These are phyloP conservation scores for Pseudogymnoascus sp. DNA, from an alignment of 2,329 filamentous ascomycete genomes.

Conservation along the genomic window DNA sequence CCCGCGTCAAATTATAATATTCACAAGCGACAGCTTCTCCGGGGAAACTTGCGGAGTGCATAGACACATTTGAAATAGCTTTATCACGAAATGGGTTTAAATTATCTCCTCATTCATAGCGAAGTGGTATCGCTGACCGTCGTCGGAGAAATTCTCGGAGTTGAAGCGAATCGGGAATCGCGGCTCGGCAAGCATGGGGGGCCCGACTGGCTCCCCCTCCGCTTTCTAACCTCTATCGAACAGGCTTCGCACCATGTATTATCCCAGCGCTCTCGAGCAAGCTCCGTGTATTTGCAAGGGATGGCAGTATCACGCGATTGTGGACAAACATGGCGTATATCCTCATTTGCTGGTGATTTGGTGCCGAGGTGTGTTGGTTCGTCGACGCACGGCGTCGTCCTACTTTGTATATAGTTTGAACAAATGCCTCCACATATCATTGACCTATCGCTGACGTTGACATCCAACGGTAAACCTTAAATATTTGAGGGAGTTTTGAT, in stretches of 20 bases:
- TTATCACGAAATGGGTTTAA: not conserved
- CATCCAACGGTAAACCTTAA: not conserved
- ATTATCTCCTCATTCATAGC: not conserved
- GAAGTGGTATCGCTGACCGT: not conserved
- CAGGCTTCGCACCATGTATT: not conserved
- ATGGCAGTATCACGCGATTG: not conserved
- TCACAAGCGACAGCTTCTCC: not conserved
- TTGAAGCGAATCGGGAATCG: conserved; percentile 3
- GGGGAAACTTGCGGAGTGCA: not conserved
- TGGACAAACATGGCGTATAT: conserved; percentile 19
- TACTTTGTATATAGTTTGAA: not conserved
- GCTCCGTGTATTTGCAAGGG: not conserved
- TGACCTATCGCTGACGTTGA: not conserved
- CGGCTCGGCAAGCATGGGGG: not conserved
- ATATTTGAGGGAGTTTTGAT: not conserved
- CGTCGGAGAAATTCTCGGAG: conserved; percentile 16
- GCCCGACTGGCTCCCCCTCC: not conserved
- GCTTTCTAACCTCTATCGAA: not conserved
- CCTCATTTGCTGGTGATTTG: not conserved
- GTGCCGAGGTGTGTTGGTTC: not conserved
- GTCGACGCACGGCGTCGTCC: not conserved
- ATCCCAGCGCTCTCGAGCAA: not conserved
- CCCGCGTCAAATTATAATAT: not conserved
- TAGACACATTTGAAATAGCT: not conserved
- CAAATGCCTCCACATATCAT: not conserved